Evolutionary conservation across 225 moss, liverwort and hornwort genomes (phyloP).

Genomic region (Physcomitrellopsis africana): DNA sequence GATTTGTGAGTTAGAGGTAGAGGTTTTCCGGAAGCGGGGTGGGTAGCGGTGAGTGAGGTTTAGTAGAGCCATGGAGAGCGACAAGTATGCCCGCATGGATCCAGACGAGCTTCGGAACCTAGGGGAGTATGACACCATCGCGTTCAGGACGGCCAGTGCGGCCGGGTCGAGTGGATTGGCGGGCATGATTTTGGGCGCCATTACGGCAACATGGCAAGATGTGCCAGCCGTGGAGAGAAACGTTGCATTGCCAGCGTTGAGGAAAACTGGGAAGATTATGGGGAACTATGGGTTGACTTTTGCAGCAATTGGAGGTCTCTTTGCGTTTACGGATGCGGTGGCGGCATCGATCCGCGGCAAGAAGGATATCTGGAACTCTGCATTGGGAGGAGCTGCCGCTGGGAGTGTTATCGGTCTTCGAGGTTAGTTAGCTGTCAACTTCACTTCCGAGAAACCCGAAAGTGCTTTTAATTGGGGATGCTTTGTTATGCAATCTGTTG

Average conservation of each 20-base stretch:
- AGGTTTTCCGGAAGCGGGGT: too few relatives aligned
- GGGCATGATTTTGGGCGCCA: conserved; percentile 72
- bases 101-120: conserved; percentile 60
- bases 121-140: conserved; percentile 76
- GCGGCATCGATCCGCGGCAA: conserved; percentile 73
- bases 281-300: conserved; percentile 80
- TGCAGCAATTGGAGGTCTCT: conserved; percentile 81
- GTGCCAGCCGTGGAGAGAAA: conserved; percentile 88
- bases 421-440: conserved; percentile 39
- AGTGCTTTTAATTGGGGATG: too few relatives aligned
- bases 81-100: conserved; percentile 57
- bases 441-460: too few relatives aligned
- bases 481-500: too few relatives aligned
- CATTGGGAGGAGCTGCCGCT: conserved; percentile 83
- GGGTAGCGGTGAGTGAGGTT: background rate
- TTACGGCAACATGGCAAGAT: conserved; percentile 88
- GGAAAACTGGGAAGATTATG: conserved; percentile 75
- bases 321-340: conserved; percentile 75
- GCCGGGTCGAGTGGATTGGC: conserved; percentile 72
- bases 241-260: conserved; percentile 70
- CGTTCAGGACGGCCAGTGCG: conserved; percentile 76
- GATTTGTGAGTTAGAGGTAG: too few relatives aligned
- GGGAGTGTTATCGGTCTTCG: conserved; percentile 76
- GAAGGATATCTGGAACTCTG: conserved; percentile 78
- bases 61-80: conserved; percentile 32